Evolutionary conservation across 1,139 yeast species (phyloP).

Genomic region (Diutina catenulata): DNA sequence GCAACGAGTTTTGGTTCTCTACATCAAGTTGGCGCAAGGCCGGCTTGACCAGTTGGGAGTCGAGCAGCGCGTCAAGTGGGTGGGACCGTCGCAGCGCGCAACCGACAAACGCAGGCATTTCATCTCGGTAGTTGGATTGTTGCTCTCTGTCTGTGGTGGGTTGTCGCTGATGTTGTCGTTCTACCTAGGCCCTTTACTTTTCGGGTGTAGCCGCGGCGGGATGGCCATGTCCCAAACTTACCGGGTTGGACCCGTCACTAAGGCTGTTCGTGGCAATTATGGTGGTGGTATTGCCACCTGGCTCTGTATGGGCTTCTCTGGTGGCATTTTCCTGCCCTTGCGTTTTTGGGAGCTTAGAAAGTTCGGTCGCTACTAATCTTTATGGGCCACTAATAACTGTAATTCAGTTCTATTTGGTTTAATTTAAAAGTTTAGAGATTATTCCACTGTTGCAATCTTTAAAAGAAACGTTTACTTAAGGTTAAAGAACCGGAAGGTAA

Average conservation of each 20-base stretch:
- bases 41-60: conserved; percentile 38
- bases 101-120: conserved; percentile 36
- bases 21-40: not conserved
- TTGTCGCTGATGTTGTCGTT: conserved; percentile 76
- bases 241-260: conserved; percentile 64
- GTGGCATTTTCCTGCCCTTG: conserved; percentile 47
- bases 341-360: conserved; percentile 52
- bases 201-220: conserved; percentile 68
- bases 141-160: conserved; percentile 82
- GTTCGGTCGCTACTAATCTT: conserved; percentile 31
- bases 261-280: conserved; percentile 32
- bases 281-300: conserved; percentile 83
- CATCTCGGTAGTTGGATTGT: conserved; percentile 55
- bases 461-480: too few relatives aligned
- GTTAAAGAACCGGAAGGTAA: too few relatives aligned
- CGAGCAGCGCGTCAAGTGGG: conserved; percentile 78
- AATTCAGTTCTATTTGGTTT: too few relatives aligned
- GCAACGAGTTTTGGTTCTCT: not conserved
- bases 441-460: too few relatives aligned
- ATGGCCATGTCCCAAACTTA: conserved; percentile 74
- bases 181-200: conserved; percentile 61
- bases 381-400: too few relatives aligned
- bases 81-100: conserved; percentile 58
- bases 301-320: conserved; percentile 65
- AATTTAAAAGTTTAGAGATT: too few relatives aligned